Percentiles rank a stretch among this genome's conserved stretches.
phyloP scores from a whole-genome alignment of 1,284 basidiomycete species.

The Boletellus deceptivus region DNA sequence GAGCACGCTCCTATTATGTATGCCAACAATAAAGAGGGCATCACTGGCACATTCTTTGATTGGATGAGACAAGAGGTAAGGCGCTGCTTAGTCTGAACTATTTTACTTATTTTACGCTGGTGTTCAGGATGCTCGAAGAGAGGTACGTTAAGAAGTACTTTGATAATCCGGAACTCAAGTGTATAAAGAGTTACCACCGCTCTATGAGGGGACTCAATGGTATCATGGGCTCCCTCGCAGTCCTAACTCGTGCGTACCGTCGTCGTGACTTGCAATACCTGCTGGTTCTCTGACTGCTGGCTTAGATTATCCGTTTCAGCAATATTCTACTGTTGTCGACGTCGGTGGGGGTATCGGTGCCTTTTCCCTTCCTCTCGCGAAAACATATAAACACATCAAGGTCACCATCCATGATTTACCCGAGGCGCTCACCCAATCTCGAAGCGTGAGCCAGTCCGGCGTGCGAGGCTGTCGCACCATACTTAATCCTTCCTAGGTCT shows the following conservation, averaged over 20 bases:
- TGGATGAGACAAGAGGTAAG: conserved; percentile 26
- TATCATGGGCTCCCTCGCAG: conserved; percentile 29
- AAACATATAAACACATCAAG: conserved; percentile 25
- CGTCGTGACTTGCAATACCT: background rate
- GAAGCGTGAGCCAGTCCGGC: conserved; percentile 14
- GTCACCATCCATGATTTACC: conserved; percentile 33
- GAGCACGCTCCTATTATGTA: conserved; percentile 21
- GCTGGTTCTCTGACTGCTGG: background rate
- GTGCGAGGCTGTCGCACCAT: background rate
- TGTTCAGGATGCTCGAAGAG: conserved; percentile 15
- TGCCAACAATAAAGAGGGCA: conserved; percentile 20
- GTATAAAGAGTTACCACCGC: conserved; percentile 19
- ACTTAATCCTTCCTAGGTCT: conserved; percentile 18
- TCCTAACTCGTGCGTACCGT: conserved; percentile 22
- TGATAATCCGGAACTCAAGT: background rate
- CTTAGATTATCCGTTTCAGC: conserved; percentile 29
- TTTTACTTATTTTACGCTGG: background rate
- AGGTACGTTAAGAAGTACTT: conserved; percentile 10
- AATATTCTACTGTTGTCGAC: conserved; percentile 29
- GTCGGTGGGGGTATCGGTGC: conserved; percentile 35
- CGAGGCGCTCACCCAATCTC: conserved; percentile 23
- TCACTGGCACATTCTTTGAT: conserved; percentile 30
- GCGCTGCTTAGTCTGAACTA: background rate
- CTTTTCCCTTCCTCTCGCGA: conserved; percentile 29
- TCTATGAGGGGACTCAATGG: conserved; percentile 27